phyloP scores from a whole-genome alignment of 768 basidiomycete species.

The Rhodosporidiobolus sp. region DNA sequence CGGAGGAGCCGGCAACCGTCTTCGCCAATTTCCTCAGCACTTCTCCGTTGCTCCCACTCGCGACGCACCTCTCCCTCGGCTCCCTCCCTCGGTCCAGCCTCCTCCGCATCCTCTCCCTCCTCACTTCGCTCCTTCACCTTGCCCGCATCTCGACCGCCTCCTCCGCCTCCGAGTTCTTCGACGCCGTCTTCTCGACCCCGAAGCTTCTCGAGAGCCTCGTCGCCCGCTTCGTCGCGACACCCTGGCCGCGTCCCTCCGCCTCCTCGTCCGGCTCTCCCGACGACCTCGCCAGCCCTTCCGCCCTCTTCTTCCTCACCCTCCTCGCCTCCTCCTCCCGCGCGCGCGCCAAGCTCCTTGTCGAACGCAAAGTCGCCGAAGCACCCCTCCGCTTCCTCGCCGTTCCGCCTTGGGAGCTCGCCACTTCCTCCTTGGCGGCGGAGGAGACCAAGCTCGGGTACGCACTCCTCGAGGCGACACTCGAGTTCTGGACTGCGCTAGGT shows the following conservation, averaged over 20 bases:
- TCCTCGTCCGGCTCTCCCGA: too few relatives aligned
- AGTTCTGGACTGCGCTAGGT: slow-evolving; percentile 64
- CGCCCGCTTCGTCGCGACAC: slow-evolving; percentile 15
- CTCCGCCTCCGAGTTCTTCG: background rate
- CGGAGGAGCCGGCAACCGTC: slow-evolving; percentile 10
- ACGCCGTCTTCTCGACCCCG: slow-evolving; percentile 15
- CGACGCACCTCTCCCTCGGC: slow-evolving; percentile 3
- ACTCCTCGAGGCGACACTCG: slow-evolving; percentile 57
- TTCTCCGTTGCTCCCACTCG: slow-evolving; percentile 1
- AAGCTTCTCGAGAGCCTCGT: slow-evolving; percentile 18
- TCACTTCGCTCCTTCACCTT: slow-evolving; percentile 51
- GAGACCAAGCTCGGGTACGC: slow-evolving; percentile 53
- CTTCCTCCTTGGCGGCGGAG: slow-evolving; percentile 28
- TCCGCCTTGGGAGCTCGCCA: slow-evolving; percentile 53
- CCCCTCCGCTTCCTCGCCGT: slow-evolving; percentile 69
- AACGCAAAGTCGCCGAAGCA: slow-evolving; percentile 56
- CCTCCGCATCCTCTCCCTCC: slow-evolving; percentile 55
- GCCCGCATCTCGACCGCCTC: slow-evolving; percentile 49
- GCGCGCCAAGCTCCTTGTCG: slow-evolving; percentile 57
- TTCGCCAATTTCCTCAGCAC: slow-evolving; percentile 8
- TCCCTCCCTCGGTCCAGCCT: slow-evolving; percentile 4
- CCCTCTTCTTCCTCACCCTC: slow-evolving; percentile 59
- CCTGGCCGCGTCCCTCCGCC: slow-evolving; percentile 7
- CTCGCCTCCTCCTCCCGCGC: slow-evolving; percentile 66
- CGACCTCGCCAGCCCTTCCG: slow-evolving; percentile 48